Evolutionary conservation across 192 early-diverging fungal genomes (phyloP).

Genomic region (Physocladia obscura): DNA sequence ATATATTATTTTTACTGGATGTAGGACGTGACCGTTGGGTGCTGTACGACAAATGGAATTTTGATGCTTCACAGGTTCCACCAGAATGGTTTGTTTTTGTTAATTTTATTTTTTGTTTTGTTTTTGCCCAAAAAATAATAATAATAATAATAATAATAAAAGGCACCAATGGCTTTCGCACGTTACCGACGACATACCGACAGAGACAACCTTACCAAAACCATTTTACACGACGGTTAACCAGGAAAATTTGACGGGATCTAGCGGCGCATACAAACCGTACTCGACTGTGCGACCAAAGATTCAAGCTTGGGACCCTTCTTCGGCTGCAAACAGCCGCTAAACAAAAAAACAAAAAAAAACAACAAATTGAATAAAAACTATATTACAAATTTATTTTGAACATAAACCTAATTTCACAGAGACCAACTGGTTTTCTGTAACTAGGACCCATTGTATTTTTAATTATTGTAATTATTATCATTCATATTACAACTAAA

Average conservation of each 20-base stretch:
- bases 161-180: slow-evolving; percentile 60
- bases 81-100: slow-evolving; percentile 49
- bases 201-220: slow-evolving; percentile 36
- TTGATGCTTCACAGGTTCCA: slow-evolving; percentile 50
- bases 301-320: slow-evolving; percentile 40
- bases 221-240: slow-evolving; percentile 38
- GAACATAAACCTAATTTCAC: neutral
- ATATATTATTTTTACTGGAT: no score
- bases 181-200: slow-evolving; percentile 54
- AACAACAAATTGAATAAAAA: neutral
- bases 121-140: neutral
- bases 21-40: slow-evolving; percentile 52
- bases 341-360: no score
- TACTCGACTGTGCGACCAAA: slow-evolving; percentile 52
- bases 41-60: slow-evolving; percentile 54
- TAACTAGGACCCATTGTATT: neutral
- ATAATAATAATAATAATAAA: neutral
- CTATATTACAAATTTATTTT: neutral
- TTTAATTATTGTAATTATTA: neutral
- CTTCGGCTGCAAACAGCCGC: no score
- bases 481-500: neutral
- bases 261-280: slow-evolving; percentile 48
- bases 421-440: neutral
- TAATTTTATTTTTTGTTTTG: neutral
- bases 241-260: slow-evolving; percentile 51